Evolutionary conservation across 2,329 filamentous ascomycete genomes (phyloP), one percentile per base, ranked within the genome.

Genomic region (Alternaria dauci): DNA sequence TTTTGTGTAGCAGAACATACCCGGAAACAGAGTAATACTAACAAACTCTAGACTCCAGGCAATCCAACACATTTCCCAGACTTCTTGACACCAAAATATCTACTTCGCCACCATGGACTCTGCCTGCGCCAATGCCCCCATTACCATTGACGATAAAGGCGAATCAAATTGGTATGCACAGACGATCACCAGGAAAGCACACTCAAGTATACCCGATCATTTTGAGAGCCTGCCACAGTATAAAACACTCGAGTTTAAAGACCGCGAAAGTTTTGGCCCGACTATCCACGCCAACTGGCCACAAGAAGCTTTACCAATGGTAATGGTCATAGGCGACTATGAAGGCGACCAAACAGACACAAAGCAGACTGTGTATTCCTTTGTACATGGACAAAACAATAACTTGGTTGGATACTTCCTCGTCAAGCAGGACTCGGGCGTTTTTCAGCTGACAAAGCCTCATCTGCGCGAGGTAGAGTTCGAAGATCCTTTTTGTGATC

Each of bases 261-360:
- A 34, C 20, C 18, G 28, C 30, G 32, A 48, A 25, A 36, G 30
- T 23, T 34, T 48, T 12, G 18, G 20, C 4, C 30, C 46, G 25
- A n/a, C 9, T 9, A 12, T 48, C 30, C 20, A 16, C 11, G 14
- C 18, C 5, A 14, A 48, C 20, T 36, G 7, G 46, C 28, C 28
- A 34, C 11, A 48, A 9, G 28, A 34, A 12, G 12, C 46, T 2
- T 34, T 30, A 20, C 18, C 20, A 6, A 36, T 36, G 30, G 46
- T 12, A 34, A 18, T 48, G 4, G 6, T 9, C 32, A 3, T 36
- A 8, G 18, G 46, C 0, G 34, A 16, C 4, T 36, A 16, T 23
- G 46, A 48, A 5, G 7, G 1, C 12, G 2, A 14, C 6, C 2
- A 0, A 4, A 11, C 20, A 2, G 1, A 48, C 0, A 23, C 18